A percentile compares a stretch with the other conserved stretches of the same genome.
Conservation (phyloP, 2,329 filamentous ascomycete genomes). For the Penicillium brevicompactum region DNA sequence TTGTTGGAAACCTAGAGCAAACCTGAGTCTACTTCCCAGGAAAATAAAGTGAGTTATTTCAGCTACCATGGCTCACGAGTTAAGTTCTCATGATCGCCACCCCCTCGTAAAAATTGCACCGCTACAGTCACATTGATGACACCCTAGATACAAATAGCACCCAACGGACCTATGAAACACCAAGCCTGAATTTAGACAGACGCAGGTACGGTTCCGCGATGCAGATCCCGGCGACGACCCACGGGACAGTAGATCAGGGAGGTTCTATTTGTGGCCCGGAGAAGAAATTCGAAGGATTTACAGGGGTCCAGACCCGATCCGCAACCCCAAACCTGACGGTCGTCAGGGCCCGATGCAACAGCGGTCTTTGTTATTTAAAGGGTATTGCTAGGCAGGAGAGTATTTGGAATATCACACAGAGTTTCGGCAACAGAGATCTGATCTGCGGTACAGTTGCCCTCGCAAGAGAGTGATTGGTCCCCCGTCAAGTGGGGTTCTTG, state of each 20-base stretch:
- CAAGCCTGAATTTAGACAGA: background rate
- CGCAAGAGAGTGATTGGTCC: no score
- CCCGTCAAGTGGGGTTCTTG: no score
- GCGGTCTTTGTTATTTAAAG: no score
- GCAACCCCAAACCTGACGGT: no score
- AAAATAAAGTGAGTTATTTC: background rate
- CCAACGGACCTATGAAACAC: background rate
- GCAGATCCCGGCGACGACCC: background rate
- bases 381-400: no score
- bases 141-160: background rate
- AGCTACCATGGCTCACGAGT: background rate
- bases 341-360: no score
- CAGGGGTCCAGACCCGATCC: no score
- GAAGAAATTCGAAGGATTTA: background rate
- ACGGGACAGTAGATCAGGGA: background rate
- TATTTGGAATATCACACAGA: no score
- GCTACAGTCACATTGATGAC: background rate
- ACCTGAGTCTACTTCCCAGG: background rate
- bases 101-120: background rate
- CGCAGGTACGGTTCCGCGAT: background rate
- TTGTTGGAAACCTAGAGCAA: background rate
- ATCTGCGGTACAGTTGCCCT: no score
- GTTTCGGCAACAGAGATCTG: no score
- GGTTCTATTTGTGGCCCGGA: background rate
- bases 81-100: no score